Evolutionary conservation across 768 basidiomycete genomes (phyloP).

Genomic region (Tylopilus sp.): DNA sequence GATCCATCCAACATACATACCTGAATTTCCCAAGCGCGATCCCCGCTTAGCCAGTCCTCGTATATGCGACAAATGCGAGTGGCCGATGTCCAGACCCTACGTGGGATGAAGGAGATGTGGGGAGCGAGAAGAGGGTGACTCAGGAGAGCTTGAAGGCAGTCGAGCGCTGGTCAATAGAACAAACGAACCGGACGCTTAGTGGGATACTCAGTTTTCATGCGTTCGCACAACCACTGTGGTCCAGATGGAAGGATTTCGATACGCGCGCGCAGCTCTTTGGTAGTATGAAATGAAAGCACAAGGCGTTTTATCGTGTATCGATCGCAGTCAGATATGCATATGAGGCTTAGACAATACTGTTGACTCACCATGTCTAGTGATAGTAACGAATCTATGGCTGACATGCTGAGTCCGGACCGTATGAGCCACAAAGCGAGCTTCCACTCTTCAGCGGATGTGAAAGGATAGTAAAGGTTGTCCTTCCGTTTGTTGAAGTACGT

Average conservation of each 20-base stretch:
- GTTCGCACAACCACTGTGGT: neutral
- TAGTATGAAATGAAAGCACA: neutral
- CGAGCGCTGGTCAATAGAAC: constrained; percentile 27
- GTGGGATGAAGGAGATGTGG: constrained; percentile 14
- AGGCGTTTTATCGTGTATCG: neutral
- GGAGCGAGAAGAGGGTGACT: constrained; percentile 25
- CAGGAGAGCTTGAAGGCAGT: constrained; percentile 14
- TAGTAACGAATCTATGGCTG: neutral
- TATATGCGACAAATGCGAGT: constrained; percentile 13
- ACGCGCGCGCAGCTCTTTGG: neutral
- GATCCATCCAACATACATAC: constrained; percentile 10
- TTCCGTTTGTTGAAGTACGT: neutral
- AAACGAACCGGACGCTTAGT: constrained; percentile 25
- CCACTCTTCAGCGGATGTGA: neutral
- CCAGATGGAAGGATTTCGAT: neutral
- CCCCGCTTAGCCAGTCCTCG: no score
- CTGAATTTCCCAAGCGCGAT: constrained; percentile 29
- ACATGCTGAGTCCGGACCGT: neutral
- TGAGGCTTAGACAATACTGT: no score
- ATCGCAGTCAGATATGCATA: neutral
- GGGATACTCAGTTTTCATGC: neutral
- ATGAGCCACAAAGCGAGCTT: neutral
- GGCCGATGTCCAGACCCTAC: constrained; percentile 4
- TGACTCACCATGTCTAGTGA: neutral
- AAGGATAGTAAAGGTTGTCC: neutral